Evolutionary conservation across 2,329 filamentous ascomycete species (phyloP), one percentile per base, ranked within the genome.

Genomic region (Purpureocillium takamizusanense): DNA sequence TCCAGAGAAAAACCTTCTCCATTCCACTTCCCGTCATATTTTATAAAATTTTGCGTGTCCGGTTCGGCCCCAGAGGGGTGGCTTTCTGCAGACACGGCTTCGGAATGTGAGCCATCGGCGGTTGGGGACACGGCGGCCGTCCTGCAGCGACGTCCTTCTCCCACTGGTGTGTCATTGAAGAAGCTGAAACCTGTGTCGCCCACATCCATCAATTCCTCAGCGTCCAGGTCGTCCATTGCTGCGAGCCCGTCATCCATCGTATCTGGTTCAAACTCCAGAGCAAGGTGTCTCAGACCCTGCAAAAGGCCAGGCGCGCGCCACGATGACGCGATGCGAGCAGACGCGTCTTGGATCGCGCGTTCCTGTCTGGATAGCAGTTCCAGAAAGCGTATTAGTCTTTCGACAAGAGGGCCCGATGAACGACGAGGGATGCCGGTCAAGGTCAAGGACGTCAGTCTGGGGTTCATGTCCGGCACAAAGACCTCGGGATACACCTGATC

Each of bases 381-480:
- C 10, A 81, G 44, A 33, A 81, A 76, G 0, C 45, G 39, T 2
- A 62, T 52, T 4, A 81, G 52, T n/a, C 55, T 62, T n/a, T 60
- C 48, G 25, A 73, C 63, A 12, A 78, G 42, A 5, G 63, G 63
- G 1, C 74, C 75, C 4, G 54, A 61, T 1, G 75, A 77, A 17
- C 65, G 64, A 7, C 72, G 63, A 0, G 77, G 77, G 3, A 81
- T 62, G 21, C 63, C 56, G 0, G 73, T 75, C 16, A 81, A 55
- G 4, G 70, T 72, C 17, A 81, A 48, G 1, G 67, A 70, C 10
- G 52, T 54, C 16, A 81, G 52, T 4, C 74, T 66, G 1, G 74
- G 69, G 42, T 79, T 81, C 57, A 70, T 68, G 35, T 77, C 67
- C 0, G 77, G 76, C 4, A 63, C 51, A 38, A 75, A 72, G 12